phyloP scores from a whole-genome alignment of 768 basidiomycete genomes.

The Austroboletus eburneus region DNA sequence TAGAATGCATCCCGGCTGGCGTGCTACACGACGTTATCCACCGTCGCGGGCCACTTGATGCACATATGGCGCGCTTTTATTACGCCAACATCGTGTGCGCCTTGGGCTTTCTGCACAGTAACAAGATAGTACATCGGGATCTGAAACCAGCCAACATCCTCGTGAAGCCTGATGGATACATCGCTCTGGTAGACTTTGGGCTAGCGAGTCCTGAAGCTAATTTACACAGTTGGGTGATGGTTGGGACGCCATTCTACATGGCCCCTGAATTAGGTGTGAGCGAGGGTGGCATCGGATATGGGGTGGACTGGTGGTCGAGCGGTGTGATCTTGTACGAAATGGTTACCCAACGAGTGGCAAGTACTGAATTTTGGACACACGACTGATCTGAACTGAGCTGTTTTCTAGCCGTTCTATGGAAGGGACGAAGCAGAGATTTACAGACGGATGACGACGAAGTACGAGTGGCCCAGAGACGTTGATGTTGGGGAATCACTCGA shows the following conservation, averaged over 20 bases:
- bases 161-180: conserved; percentile 52
- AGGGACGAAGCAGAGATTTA: conserved; percentile 25
- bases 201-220: conserved; percentile 23
- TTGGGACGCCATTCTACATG: conserved; percentile 47
- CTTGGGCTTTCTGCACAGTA: conserved; percentile 42
- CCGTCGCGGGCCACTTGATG: conserved; percentile 29
- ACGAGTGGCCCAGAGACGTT: conserved; percentile 37
- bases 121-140: conserved; percentile 50
- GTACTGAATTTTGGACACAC: conserved; percentile 10
- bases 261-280: conserved; percentile 43
- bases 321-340: conserved; percentile 53
- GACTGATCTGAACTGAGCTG: background rate
- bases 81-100: conserved; percentile 50
- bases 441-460: conserved; percentile 26
- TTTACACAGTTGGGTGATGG: conserved; percentile 29
- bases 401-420: conserved; percentile 26
- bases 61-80: conserved; percentile 43
- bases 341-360: conserved; percentile 35
- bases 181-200: conserved; percentile 52
- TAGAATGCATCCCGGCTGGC: conserved; percentile 48
- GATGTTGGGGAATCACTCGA: conserved; percentile 39
- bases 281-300: conserved; percentile 22
- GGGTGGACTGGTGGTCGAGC: conserved; percentile 54
- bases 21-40: conserved; percentile 38
- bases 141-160: conserved; percentile 58